These are phyloP conservation scores for Mycena rebaudengoi DNA, from an alignment of 768 basidiomycete species.

Conservation along the genomic window DNA sequence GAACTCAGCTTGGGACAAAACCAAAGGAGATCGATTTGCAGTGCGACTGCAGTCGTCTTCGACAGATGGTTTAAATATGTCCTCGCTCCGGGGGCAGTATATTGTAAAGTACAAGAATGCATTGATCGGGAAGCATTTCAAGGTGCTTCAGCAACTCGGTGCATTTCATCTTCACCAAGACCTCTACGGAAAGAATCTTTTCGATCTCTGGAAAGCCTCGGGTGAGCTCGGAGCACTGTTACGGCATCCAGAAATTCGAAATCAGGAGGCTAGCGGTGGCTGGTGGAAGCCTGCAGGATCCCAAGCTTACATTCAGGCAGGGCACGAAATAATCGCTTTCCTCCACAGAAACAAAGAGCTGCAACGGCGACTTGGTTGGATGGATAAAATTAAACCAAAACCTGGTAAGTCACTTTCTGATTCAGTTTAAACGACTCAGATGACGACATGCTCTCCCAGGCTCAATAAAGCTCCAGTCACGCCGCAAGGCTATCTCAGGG, in stretches of 20 bases:
- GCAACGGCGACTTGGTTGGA: constrained; percentile 21
- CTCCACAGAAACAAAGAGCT: constrained; percentile 9
- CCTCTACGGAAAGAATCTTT: constrained; percentile 22
- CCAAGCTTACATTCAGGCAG: background rate
- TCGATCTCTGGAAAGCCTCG: constrained; percentile 39
- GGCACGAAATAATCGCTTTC: background rate
- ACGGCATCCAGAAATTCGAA: constrained; percentile 39
- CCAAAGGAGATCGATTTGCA: constrained; percentile 33
- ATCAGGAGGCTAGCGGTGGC: constrained; percentile 25
- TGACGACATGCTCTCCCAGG: no score
- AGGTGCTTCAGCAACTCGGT: constrained; percentile 38
- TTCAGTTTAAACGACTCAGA: no score
- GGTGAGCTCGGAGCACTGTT: constrained; percentile 41
- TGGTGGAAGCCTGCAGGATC: background rate
- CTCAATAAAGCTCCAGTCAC: background rate
- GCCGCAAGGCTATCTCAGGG: background rate
- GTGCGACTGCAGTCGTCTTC: constrained; percentile 35
- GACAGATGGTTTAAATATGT: constrained; percentile 35
- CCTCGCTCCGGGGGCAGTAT: constrained; percentile 36
- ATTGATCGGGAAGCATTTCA: constrained; percentile 48
- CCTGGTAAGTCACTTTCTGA: background rate
- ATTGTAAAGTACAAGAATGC: constrained; percentile 43
- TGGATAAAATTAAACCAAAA: constrained; percentile 2
- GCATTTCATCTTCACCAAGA: constrained; percentile 38
- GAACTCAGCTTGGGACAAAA: constrained; percentile 30